A percentile compares a stretch with the other conserved stretches of the same genome.
Evolutionary conservation across 768 basidiomycete genomes (phyloP).

Genomic region (Auricularia sp.): DNA sequence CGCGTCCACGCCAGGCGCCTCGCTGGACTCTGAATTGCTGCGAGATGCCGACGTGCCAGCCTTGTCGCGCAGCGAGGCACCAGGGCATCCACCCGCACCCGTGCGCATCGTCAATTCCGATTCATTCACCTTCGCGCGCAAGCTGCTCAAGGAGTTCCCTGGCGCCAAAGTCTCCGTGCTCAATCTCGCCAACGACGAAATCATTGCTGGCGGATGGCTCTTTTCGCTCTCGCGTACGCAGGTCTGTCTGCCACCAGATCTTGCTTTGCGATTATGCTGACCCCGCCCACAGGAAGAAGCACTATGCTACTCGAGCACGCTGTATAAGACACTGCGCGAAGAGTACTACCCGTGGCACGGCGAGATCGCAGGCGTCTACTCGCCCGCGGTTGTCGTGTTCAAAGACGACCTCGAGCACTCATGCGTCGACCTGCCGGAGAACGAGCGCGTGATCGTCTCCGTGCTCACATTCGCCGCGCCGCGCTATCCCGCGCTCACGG

Average conservation of each 20-base stretch:
- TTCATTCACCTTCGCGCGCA: conserved; percentile 27
- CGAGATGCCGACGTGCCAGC: not conserved
- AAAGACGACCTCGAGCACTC: conserved; percentile 35
- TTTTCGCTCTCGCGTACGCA: conserved; percentile 21
- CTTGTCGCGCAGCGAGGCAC: not conserved
- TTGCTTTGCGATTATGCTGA: not conserved
- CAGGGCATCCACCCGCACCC: not conserved
- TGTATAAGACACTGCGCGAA: conserved; percentile 31
- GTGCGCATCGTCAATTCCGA: conserved; percentile 27
- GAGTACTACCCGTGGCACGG: conserved; percentile 38
- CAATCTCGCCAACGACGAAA: conserved; percentile 27
- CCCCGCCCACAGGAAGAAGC: conserved; percentile 30
- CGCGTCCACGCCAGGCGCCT: conserved; percentile 4
- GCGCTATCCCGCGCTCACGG: conserved; percentile 19
- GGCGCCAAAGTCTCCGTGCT: conserved; percentile 16
- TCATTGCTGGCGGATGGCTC: conserved; percentile 25
- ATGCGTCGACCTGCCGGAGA: conserved; percentile 24
- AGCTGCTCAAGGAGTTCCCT: conserved; percentile 19
- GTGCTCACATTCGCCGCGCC: conserved; percentile 40
- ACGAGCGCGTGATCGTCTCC: conserved; percentile 29
- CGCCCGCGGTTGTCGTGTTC: conserved; percentile 37
- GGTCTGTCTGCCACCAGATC: conserved; percentile 9
- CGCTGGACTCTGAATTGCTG: conserved; percentile 1
- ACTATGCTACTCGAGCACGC: conserved; percentile 37
- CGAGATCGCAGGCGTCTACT: conserved; percentile 31